Conservation (phyloP, 768 basidiomycete species). For the Lentinula lateritia region DNA sequence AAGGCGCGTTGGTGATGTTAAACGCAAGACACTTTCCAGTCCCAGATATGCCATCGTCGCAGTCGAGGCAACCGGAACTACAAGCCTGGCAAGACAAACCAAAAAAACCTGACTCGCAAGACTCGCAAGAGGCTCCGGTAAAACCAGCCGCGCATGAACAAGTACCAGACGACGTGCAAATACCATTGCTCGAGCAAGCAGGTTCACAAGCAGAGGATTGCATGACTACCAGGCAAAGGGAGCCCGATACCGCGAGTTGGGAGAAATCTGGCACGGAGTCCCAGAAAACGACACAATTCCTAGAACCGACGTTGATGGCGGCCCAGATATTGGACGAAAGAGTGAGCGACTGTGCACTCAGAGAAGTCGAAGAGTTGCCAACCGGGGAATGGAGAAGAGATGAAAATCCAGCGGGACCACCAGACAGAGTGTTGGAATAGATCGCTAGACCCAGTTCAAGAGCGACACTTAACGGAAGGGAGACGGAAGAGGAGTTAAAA, state of each 20-base stretch:
- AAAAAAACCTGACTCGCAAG: constrained; percentile 70
- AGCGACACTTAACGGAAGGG: constrained; percentile 63
- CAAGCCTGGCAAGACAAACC: constrained; percentile 69
- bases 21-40: constrained; percentile 64
- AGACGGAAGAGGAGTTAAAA: constrained; percentile 53
- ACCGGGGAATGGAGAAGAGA: constrained; percentile 46
- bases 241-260: constrained; percentile 53
- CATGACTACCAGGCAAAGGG: constrained; percentile 57
- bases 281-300: constrained; percentile 67
- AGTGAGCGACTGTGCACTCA: constrained; percentile 56
- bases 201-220: constrained; percentile 74
- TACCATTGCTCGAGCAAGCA: constrained; percentile 65
- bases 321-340: constrained; percentile 69
- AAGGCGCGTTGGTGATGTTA: constrained; percentile 44
- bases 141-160: constrained; percentile 75
- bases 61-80: constrained; percentile 59
- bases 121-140: constrained; percentile 74
- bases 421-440: constrained; percentile 60
- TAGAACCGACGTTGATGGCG: constrained; percentile 51
- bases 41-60: constrained; percentile 78
- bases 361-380: constrained; percentile 40
- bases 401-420: constrained; percentile 58
- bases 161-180: constrained; percentile 65
- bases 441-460: constrained; percentile 63
- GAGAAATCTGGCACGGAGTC: constrained; percentile 70